Evolutionary conservation across 2,329 filamentous ascomycete genomes (phyloP), one percentile per base, ranked within the genome.

Genomic region (Colletotrichum musae): DNA sequence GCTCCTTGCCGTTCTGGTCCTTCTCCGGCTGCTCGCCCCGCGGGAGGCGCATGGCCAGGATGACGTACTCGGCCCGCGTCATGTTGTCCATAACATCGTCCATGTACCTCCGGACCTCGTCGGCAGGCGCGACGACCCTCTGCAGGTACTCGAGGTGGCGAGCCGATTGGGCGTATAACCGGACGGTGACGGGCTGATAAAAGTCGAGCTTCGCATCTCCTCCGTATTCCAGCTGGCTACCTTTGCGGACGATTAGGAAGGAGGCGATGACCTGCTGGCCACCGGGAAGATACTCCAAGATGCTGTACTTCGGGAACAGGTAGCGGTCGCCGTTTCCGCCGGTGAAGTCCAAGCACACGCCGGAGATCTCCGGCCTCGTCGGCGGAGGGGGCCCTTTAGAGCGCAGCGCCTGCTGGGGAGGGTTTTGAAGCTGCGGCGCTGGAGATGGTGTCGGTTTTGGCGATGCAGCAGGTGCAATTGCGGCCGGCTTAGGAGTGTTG

Each of bases 231-330:
- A 89, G 87, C n/a, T 83, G 84, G 73, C 89, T 91, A 36, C 91
- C 92, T 77, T 91, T 92, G 57, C 92, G 90, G 6, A 93, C 92
- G 68, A 95, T 89, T 12, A 96, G 83, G 75, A 95, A 96, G 1
- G 92, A 95, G 3, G 91, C 91, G 51, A 94, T 86, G 2, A 93
- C 87, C 66, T 90, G 86, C 58, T 89, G 87, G 2, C 88, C 87
- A 4, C 83, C 79, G 10, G 82, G 76, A 2, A 91, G 82, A 75
- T 89, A 91, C 76, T 96, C 93, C 58, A 95, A 78, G 41, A 95
- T 91, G 78, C 91, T 93, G 76, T 93, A 92, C 73, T 91, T 93
- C 2, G 93, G 93, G 72, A 96, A 95, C 56, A 94, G 81, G 76
- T 93, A 95, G 28, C 93, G 88, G 77, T 95, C 93, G 53, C 92